These are phyloP conservation scores for Diaporthe amygdali DNA, from an alignment of 2,329 filamentous ascomycete genomes.

Conservation along the genomic window DNA sequence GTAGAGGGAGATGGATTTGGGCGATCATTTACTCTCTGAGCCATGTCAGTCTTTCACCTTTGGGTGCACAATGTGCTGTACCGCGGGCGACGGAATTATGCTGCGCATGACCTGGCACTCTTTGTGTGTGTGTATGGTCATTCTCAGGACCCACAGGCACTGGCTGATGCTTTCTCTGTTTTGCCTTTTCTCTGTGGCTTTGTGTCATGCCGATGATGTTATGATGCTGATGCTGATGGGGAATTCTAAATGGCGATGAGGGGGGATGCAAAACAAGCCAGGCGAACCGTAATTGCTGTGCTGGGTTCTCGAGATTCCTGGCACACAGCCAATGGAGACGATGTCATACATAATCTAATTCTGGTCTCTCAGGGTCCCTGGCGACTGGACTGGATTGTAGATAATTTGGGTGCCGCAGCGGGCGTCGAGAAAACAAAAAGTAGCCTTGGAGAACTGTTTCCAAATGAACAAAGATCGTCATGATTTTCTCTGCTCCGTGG, in stretches of 20 bases:
- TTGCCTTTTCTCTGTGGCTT: neutral
- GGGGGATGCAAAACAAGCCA: neutral
- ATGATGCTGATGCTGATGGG: neutral
- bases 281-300: neutral
- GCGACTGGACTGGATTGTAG: no score
- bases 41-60: neutral
- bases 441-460: constrained; percentile 6
- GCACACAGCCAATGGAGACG: neutral
- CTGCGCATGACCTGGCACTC: neutral
- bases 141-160: neutral
- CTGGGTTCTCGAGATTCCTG: neutral
- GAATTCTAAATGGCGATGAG: neutral
- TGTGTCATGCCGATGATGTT: neutral
- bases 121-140: neutral
- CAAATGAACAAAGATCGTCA: constrained; percentile 12
- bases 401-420: neutral
- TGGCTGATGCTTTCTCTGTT: neutral
- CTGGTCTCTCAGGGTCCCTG: neutral
- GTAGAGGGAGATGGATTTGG: neutral
- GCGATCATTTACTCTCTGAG: neutral
- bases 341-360: constrained; percentile 1
- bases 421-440: neutral
- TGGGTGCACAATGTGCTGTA: no score
- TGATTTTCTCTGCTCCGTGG: neutral
- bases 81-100: neutral